phyloP scores from a whole-genome alignment of 1,284 basidiomycete species.

The Cryptococcus neoformans region DNA sequence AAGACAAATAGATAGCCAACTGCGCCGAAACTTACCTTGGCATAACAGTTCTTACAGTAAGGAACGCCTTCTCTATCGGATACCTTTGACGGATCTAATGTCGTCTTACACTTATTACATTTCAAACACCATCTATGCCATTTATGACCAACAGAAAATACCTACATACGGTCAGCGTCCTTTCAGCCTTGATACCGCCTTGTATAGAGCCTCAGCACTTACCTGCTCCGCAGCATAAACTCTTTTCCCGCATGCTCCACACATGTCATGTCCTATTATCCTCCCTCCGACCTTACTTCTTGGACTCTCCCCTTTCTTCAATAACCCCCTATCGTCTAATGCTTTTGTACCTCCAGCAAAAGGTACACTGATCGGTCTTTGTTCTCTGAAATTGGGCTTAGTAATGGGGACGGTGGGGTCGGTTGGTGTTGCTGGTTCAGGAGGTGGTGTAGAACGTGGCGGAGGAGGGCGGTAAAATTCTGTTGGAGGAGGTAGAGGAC shows the following conservation, averaged over 20 bases:
- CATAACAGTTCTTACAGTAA: conserved; percentile 48
- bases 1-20: not conserved
- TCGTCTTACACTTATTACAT: conserved; percentile 38
- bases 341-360: conserved; percentile 30
- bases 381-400: conserved; percentile 34
- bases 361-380: conserved; percentile 30
- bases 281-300: conserved; percentile 39
- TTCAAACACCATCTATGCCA: conserved; percentile 47
- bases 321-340: conserved; percentile 34
- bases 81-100: conserved; percentile 49
- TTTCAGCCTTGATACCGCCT: not conserved
- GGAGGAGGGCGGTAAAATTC: conserved; percentile 32
- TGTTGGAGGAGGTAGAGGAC: conserved; percentile 18
- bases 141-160: conserved; percentile 31
- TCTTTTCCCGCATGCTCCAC: conserved; percentile 45
- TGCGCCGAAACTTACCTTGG: conserved; percentile 22
- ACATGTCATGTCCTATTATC: conserved; percentile 31
- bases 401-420: conserved; percentile 27
- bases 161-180: conserved; percentile 6
- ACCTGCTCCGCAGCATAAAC: conserved; percentile 49
- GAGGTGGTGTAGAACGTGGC: conserved; percentile 7
- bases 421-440: conserved; percentile 14
- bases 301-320: conserved; percentile 30
- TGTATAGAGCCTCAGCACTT: conserved; percentile 8
- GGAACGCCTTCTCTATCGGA: conserved; percentile 57